Base-by-base conservation (phyloP, 177 flowering plant species). In the Vitis hybrid region DNA sequence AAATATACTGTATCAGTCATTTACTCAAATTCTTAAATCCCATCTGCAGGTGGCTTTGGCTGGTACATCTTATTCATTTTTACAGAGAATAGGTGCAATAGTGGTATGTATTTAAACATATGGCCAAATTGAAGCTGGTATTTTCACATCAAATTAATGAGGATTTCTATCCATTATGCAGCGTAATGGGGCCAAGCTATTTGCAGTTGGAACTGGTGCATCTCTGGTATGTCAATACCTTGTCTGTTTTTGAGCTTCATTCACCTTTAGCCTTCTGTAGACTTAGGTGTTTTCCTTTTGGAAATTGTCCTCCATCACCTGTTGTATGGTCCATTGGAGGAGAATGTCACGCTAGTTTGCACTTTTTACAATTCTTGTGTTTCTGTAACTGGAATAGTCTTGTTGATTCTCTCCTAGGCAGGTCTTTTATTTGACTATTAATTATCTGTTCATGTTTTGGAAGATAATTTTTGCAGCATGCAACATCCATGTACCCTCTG, bases 131-230 rank as follows among this genome's bases (percentile, higher is more conserved):
- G 48, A 39, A 39, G 8, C 48, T 39, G 48, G 48, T 2, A 39
- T 39, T 39, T 39, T 39, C 8, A 39, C 48, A 39, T 39, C 48
- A 39, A 39, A 39, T 39, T 39, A 39, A 39, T 5, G 48, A 39
- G 48, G 48, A 0, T 39, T 39, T 7, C 48, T 39, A 39, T 39
- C 48, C 71, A 10, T 72, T 70, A 15, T 83, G 76, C 93, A 93
- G 98, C 88, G 98, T 9, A 95, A 95, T 67, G 99, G 98, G 16
- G 71, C 93, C 51, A 95, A 95, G 82, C 97, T 95, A 68, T 95
- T 95, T 79, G 95, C 83, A 10, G 99, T 95, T 72, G 99, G 99
- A 64, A 90, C 98, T 16, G 68, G 82, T 68, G 88, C 98, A 56
- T 95, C 99, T 70, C 79, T 95, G 92, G 99, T 95, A 85, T 60